Evolutionary conservation across 148 eudicot species (phyloP), one percentile per base, ranked within the genome.

Genomic region (Rhododendron vialii): DNA sequence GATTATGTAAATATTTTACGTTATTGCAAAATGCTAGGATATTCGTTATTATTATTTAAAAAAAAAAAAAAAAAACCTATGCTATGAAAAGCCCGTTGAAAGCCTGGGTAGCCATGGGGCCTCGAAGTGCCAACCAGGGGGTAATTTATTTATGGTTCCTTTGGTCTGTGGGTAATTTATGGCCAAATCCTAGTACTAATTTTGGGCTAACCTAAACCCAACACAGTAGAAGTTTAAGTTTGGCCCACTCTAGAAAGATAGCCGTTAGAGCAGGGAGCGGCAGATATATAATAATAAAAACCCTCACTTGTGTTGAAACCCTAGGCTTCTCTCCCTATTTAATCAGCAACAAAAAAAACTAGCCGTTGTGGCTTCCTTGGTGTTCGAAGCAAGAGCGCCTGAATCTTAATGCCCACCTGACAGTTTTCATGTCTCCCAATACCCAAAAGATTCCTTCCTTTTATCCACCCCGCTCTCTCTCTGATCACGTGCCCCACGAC

Each of bases 331-430:
- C 26, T 36, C 8, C 7, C 5, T 15, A 18, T 22, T 35, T 81
- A 17, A 78, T 69, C 50, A 17, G 69, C 45, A 26, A 47, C 61
- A 30, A 89, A 9, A n/a, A 69, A 90, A 89, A 91, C 94, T 93
- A 93, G 95, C 95, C 95, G 95, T 93, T 93, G 80, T 83, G 87
- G 76, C 82, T 81, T 73, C 5, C 38, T 74, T 26, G 22, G 47
- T 24, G 43, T 8, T 57, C 12, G 51, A 22, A 35, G 73, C 0
- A 80, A 84, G 90, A 88, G 90, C 89, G 91, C 89, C 88, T 83
- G 90, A 53, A 75, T 71, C 76, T 84, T 41, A 45, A 24, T 84
- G 82, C 82, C 61, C 86, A n/a, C 79, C 92, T 93, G 93, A 90
- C 93, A 88, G 5, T 87, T 71, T 87, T 88, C 85, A 77, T 87